A percentile compares a stretch with the other conserved stretches of the same genome.
Conservation (phyloP, 441 rosid species). For the Isatis lusitanica region DNA sequence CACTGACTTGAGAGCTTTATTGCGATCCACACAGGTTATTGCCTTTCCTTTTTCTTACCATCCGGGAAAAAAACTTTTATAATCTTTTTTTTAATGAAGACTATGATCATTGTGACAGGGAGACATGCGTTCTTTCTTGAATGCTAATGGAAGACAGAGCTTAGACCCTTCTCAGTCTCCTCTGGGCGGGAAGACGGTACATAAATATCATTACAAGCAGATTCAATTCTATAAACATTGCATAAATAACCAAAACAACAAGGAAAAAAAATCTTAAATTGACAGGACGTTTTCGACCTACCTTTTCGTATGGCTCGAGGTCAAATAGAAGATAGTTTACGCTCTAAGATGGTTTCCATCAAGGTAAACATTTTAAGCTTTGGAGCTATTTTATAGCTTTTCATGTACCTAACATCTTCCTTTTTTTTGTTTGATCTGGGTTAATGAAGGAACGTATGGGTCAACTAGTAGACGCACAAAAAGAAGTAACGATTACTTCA, state of each 20-base stretch:
- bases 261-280: not conserved
- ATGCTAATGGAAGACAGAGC: slow-evolving; percentile 63
- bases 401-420: not conserved
- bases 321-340: slow-evolving; percentile 93
- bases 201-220: slow-evolving; percentile 1
- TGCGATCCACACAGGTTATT: slow-evolving; percentile 91
- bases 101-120: slow-evolving; percentile 47
- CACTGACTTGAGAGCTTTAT: slow-evolving; percentile 77
- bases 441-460: slow-evolving; percentile 81
- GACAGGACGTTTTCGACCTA: slow-evolving; percentile 85
- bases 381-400: not conserved
- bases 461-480: slow-evolving; percentile 90
- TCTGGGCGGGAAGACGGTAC: slow-evolving; percentile 81
- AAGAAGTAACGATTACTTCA: slow-evolving; percentile 82
- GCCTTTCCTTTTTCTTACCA: not conserved
- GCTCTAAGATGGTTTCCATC: slow-evolving; percentile 86
- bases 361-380: slow-evolving; percentile 46
- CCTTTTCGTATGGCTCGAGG: slow-evolving; percentile 92
- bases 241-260: slow-evolving; percentile 7
- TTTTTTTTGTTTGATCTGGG: not conserved
- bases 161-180: slow-evolving; percentile 80
- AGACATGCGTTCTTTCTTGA: slow-evolving; percentile 90
- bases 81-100: not conserved
- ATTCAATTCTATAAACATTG: not conserved
- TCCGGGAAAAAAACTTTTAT: not conserved